A percentile compares a stretch with the other conserved stretches of the same genome.
Evolutionary conservation across 108 stramenopile genomes (phyloP).

Genomic region (Discostella pseudostelligera): DNA sequence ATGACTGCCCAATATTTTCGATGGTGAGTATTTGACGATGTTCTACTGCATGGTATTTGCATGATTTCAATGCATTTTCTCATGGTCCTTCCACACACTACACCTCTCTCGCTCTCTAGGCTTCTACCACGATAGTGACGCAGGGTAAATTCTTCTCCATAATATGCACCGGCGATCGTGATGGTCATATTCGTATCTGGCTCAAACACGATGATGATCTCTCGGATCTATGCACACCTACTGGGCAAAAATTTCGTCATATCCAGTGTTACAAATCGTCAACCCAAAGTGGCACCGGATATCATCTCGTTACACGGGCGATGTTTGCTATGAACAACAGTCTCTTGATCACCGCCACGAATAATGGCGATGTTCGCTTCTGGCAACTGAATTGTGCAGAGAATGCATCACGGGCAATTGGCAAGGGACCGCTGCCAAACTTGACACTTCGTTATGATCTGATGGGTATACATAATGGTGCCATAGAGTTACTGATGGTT

Average conservation of each 20-base stretch:
- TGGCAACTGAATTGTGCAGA: conserved; percentile 21
- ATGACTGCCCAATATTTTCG: conserved; percentile 7
- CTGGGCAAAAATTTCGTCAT: conserved; percentile 9
- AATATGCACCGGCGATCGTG: conserved; percentile 29
- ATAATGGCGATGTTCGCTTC: conserved; percentile 31
- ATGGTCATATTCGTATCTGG: conserved; percentile 35
- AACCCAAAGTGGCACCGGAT: conserved; percentile 20
- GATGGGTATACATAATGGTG: conserved; percentile 26
- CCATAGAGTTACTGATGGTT: conserved; percentile 25
- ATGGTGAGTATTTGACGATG: conserved; percentile 1
- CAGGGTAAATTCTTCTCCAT: conserved; percentile 8
- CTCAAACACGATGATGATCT: conserved; percentile 9
- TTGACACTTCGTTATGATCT: conserved; percentile 23
- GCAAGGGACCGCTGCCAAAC: conserved; percentile 18
- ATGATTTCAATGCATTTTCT: background rate
- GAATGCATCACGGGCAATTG: conserved; percentile 2
- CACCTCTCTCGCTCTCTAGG: background rate
- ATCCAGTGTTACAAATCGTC: conserved; percentile 21
- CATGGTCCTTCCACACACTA: background rate
- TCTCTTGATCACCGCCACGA: conserved; percentile 36
- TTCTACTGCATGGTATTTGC: background rate
- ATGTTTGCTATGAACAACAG: conserved; percentile 24
- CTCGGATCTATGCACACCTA: background rate
- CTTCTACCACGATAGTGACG: conserved; percentile 25
- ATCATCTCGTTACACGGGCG: conserved; percentile 28